Base-by-base conservation (phyloP, 2,329 filamentous ascomycete genomes). In the Westerdykella sp. region DNA sequence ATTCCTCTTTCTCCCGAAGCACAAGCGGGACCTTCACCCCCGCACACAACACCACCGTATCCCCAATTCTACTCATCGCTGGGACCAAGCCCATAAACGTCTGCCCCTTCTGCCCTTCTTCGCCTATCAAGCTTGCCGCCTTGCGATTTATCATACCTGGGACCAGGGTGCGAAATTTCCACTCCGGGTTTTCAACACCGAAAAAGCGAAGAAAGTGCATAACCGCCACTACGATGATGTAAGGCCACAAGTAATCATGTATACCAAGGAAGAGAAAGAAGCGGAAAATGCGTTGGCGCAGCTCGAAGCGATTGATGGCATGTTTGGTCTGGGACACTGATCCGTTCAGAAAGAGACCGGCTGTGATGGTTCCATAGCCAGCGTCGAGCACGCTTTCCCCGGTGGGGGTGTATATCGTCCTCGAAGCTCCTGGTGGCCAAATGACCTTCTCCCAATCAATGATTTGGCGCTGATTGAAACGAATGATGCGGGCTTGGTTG, bases 391-490 rank as follows among this genome's bases (percentile, higher is more conserved):
- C 25, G 18, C 21, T 15, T 31, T 46, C 44, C 14, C 44, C 44
- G 1, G 44, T 46, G 1, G 44, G 30, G 13, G 10, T 14, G 18
- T 43, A 42, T 21, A 37, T 37, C 10, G 15, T 18, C 4, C 25
- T 9, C 4, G 14, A 30, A 14, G 37, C 14, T 12, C 22, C 5
- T 13, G 15, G 16, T 7, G 32, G 30, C 13, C 22, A 30, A 12
- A 43, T 13, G 14, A 43, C 34, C 2, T 16, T 21, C 30, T 46
- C 44, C 44, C 44, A 46, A 11, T 43, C 40, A 13, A 25, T 13
- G 13, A 46, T 37, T 21, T 46, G 44, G 11, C 15, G 21, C 15
- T 43, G 40, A 21, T 28, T 43, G 6, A 6, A 30, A 14, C 34
- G 36, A 6, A 46, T n/a, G 12, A 40, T 11, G 7, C 21, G 15